Evolutionary conservation across 1,284 basidiomycete genomes (phyloP).

Genomic region (Boletus calvinii): DNA sequence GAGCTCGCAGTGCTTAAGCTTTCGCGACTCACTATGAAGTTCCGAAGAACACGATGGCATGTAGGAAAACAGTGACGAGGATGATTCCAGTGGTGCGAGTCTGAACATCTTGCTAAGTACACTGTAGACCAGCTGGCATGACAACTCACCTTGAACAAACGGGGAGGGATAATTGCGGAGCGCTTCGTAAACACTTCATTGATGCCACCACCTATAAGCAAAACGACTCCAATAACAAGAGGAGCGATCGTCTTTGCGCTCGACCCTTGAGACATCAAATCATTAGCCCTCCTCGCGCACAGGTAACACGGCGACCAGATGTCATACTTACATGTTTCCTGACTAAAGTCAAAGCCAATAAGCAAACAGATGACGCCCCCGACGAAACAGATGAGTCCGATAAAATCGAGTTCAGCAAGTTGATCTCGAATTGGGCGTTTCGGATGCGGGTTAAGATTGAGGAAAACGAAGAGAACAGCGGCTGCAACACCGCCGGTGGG

Average conservation of each 20-base stretch:
- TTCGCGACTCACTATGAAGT: conserved; percentile 30
- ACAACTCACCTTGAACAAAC: conserved; percentile 63
- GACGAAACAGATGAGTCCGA: conserved; percentile 72
- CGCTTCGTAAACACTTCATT: conserved; percentile 74
- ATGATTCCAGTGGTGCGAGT: conserved; percentile 74
- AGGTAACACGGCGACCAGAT: neutral
- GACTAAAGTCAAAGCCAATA: conserved; percentile 80
- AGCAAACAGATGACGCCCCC: conserved; percentile 73
- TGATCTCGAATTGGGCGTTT: conserved; percentile 59
- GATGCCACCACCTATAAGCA: conserved; percentile 56
- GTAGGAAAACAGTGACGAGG: conserved; percentile 61
- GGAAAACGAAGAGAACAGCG: conserved; percentile 70
- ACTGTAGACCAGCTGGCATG: neutral
- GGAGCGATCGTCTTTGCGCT: conserved; percentile 65
- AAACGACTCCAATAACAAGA: conserved; percentile 63
- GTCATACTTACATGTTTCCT: conserved; percentile 55
- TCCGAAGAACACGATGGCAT: conserved; percentile 66
- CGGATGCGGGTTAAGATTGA: conserved; percentile 78
- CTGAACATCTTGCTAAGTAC: conserved; percentile 31
- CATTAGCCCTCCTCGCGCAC: neutral
- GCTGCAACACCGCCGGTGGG: conserved; percentile 78
- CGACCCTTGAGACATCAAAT: conserved; percentile 28
- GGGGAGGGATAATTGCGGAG: conserved; percentile 78
- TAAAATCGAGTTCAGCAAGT: conserved; percentile 70
- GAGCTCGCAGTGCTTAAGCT: conserved; percentile 1